Evolutionary conservation across 2,329 filamentous ascomycete genomes (phyloP).

Genomic region (Chaetothyriales sp.): DNA sequence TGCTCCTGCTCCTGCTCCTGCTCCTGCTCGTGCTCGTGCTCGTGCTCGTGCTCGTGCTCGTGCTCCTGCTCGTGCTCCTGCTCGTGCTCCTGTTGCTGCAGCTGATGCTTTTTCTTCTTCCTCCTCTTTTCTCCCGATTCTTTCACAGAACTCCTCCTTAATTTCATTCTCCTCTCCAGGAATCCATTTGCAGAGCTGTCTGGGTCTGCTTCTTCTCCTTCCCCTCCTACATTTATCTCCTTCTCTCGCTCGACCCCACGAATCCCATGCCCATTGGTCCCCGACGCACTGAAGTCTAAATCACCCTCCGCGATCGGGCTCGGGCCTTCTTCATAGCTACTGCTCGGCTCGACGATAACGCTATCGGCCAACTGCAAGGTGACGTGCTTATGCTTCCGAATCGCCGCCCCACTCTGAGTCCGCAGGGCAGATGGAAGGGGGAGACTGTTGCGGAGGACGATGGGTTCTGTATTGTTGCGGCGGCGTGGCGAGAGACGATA

Average conservation of each 20-base stretch:
- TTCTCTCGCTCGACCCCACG: not conserved
- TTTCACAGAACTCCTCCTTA: not conserved
- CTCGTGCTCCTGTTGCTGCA: too few species aligned
- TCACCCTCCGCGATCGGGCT: conserved; percentile 7
- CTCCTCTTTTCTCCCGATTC: not conserved
- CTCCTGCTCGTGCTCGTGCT: not conserved
- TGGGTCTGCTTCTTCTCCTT: not conserved
- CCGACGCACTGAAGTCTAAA: not conserved
- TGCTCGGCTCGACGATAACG: conserved; percentile 17
- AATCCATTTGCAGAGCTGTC: not conserved
- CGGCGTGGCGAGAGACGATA: not conserved
- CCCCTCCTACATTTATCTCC: not conserved
- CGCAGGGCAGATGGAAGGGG: conserved; percentile 17
- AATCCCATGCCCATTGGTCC: not conserved
- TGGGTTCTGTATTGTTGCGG: conserved; percentile 6
- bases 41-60: not conserved
- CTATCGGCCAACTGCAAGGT: conserved; percentile 17
- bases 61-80: too few species aligned
- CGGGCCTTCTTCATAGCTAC: conserved; percentile 16
- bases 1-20: not conserved
- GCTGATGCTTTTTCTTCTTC: not conserved
- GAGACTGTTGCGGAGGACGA: conserved; percentile 13
- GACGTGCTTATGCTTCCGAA: conserved; percentile 16
- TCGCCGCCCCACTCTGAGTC: conserved; percentile 7
- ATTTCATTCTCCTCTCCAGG: not conserved